Evolutionary conservation across 75 land plant species (phyloP).

Genomic region (Selaginella moellendorffii): DNA sequence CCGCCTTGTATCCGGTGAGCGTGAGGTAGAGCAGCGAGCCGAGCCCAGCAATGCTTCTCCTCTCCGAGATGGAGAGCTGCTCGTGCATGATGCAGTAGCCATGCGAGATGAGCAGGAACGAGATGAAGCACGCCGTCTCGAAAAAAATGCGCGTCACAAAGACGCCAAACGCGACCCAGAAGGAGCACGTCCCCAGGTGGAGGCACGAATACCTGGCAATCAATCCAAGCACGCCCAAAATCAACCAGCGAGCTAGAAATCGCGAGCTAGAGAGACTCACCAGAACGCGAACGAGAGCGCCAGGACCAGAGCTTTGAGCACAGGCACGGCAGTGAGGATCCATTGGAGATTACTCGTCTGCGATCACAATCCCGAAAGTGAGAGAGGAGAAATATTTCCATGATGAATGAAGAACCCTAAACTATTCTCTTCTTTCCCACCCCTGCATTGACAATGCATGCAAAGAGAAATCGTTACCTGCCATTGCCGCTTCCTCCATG

Average conservation of each 20-base stretch:
- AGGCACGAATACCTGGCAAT: conserved; percentile 70
- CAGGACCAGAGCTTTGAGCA: conserved; percentile 69
- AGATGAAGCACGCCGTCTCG: conserved; percentile 75
- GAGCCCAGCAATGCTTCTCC: conserved; percentile 63
- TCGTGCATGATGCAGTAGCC: conserved; percentile 93
- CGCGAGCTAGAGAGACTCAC: conserved; percentile 30
- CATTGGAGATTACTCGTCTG: conserved; percentile 83
- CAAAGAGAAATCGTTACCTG: conserved; percentile 31
- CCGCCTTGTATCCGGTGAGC: conserved; percentile 80
- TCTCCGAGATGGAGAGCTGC: conserved; percentile 55
- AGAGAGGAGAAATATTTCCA: conserved; percentile 5
- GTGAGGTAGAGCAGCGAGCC: conserved; percentile 66
- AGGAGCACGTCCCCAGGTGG: conserved; percentile 53
- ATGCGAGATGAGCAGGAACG: conserved; percentile 80
- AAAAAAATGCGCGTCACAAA: conserved; percentile 80
- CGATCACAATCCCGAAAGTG: conserved; percentile 9
- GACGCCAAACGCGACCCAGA: conserved; percentile 96
- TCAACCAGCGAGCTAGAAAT: not conserved
- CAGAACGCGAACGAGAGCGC: conserved; percentile 63
- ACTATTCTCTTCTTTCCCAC: too few relatives aligned
- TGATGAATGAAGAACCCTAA: too few relatives aligned
- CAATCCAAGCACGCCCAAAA: not conserved
- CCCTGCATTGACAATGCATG: too few relatives aligned
- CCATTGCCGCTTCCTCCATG: conserved; percentile 60
- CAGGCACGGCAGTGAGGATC: conserved; percentile 57